These are phyloP conservation scores for Panicum miliaceum DNA, from an alignment of 176 grass and related monocot species.

Conservation along the genomic window DNA sequence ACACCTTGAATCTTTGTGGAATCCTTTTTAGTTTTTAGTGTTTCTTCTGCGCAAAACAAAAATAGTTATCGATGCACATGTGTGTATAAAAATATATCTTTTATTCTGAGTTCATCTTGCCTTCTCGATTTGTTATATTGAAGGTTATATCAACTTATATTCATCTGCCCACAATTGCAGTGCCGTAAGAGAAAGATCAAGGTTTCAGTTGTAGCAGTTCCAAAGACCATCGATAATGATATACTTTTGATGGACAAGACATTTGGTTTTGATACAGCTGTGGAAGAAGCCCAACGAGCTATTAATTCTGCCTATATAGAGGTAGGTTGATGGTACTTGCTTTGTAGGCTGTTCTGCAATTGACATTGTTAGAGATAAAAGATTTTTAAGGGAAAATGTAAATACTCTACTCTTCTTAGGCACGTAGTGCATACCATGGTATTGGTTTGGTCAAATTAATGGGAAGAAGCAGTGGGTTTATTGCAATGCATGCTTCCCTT, in stretches of 20 bases:
- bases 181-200: slow-evolving; percentile 92
- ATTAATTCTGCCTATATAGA: slow-evolving; percentile 98
- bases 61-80: background rate
- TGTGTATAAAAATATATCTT: background rate
- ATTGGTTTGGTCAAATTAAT: slow-evolving; percentile 96
- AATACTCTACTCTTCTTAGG: slow-evolving; percentile 51
- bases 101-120: slow-evolving; percentile 18
- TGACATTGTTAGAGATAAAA: slow-evolving; percentile 4
- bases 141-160: slow-evolving; percentile 14
- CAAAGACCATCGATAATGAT: slow-evolving; percentile 98
- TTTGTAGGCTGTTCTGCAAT: slow-evolving; percentile 1
- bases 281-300: slow-evolving; percentile 95
- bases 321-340: slow-evolving; percentile 41
- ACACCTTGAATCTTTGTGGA: background rate
- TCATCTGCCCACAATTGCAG: slow-evolving; percentile 45
- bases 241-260: slow-evolving; percentile 98
- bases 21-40: background rate
- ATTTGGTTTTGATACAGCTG: slow-evolving; percentile 98
- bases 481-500: slow-evolving; percentile 97
- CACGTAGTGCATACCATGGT: slow-evolving; percentile 93
- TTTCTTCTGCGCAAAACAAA: background rate
- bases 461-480: slow-evolving; percentile 95
- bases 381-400: background rate
- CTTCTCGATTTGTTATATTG: background rate
- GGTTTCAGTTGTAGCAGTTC: slow-evolving; percentile 87